Base-by-base conservation (phyloP, 2,329 filamentous ascomycete genomes). In the Pochonia chlamydosporia region DNA sequence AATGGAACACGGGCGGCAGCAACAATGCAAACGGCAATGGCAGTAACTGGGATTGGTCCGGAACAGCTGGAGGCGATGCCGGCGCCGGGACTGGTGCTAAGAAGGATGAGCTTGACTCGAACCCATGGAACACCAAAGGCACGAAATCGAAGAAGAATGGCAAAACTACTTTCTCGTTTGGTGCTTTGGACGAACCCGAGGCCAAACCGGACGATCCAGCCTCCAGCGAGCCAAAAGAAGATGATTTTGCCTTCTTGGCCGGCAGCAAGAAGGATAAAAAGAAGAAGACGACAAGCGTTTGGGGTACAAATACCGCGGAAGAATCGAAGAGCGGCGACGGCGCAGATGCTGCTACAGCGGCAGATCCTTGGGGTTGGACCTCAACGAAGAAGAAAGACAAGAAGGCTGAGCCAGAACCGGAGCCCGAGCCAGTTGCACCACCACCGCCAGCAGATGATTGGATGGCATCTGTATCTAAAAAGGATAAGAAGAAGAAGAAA, bases 1-100 rank as follows among this genome's bases (percentile, higher is more conserved):
- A 71, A 53, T 84, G 81, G 79, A 71, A 66, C 51, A 73, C 75
- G n/a, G 74, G 75, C 48, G 75, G 74, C 39, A 67, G 66, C 23
- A 48, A 25, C 52, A n/a, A n/a, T 18, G 49, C 48, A 5, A 52
- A 50, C 26, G 53, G 54, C 43, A 66, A 58, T 47, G 65, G 30
- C n/a, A n/a, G n/a, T n/a, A n/a, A 66, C 48, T 76, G 68, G 70
- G 68, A 65, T 43, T 72, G 73, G 52, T 64, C 68, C 40, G 66
- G 66, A 16, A 46, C 54, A 20, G 49, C 37, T 30, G 39, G 49
- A n/a, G 55, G 51, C 25, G 54, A 52, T 42, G 53, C 57, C 33
- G 54, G 57, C 31, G 54, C 61, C 43, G 62, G 59, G 36, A 57
- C 59, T 30, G 70, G 57, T 59, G 71, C 62, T 45, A 63, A 64